phyloP scores from a whole-genome alignment of 345 rosid species.

The Camelina laxa region DNA sequence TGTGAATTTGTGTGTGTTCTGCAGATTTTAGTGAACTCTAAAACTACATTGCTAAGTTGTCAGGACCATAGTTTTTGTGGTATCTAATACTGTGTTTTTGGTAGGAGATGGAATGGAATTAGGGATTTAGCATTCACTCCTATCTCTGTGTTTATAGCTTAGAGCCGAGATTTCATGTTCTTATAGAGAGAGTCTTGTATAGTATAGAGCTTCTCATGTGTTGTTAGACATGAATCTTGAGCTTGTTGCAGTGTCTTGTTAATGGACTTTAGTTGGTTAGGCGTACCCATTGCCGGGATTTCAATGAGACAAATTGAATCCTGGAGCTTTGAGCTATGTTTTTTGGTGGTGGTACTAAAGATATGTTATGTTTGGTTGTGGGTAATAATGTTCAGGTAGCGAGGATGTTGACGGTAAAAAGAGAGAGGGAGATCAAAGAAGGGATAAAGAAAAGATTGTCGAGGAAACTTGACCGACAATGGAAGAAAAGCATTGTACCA shows the following conservation, averaged over 20 bases:
- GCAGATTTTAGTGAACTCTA: neutral
- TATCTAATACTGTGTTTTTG: neutral
- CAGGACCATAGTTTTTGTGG: neutral
- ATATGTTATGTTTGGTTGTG: conserved; percentile 19
- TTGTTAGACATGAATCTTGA: neutral
- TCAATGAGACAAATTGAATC: neutral
- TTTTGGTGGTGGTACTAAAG: conserved; percentile 9
- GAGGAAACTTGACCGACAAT: conserved; percentile 83
- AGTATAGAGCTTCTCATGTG: neutral
- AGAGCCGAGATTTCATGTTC: neutral
- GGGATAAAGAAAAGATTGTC: conserved; percentile 88
- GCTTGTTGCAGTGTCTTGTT: neutral
- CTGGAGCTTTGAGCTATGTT: neutral
- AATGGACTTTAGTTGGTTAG: neutral
- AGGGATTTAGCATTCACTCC: neutral
- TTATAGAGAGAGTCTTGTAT: conserved; percentile 13
- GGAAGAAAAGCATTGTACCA: conserved; percentile 91
- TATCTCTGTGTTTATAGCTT: neutral
- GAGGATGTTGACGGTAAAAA: conserved; percentile 75
- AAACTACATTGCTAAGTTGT: neutral
- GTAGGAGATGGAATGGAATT: conserved; percentile 15
- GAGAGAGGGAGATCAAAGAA: conserved; percentile 90
- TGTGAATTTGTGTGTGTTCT: conserved; percentile 22
- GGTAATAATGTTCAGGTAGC: conserved; percentile 56
- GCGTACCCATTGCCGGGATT: neutral